These are phyloP conservation scores for Solanum medicagineum DNA, from an alignment of 257 asterid genomes.

Conservation along the genomic window DNA sequence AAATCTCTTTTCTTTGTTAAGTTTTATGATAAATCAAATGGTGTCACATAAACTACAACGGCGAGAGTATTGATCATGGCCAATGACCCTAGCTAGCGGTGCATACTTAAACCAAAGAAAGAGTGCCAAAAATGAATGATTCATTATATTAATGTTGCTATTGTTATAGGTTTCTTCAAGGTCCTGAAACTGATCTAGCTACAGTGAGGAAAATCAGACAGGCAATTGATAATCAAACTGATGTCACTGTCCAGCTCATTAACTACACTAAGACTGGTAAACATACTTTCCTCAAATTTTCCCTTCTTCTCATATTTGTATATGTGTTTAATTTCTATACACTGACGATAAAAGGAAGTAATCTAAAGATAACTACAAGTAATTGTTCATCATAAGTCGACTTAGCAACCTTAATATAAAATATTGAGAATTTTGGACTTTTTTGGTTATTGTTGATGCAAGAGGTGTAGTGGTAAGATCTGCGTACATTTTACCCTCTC, in stretches of 20 bases:
- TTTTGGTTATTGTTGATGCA: not conserved
- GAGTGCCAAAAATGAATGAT: not conserved
- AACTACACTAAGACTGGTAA: slow-evolving; percentile 92
- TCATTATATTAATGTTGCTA: not conserved
- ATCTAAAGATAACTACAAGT: not conserved
- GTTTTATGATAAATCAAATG: not conserved
- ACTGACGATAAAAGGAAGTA: not conserved
- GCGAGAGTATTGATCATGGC: not conserved
- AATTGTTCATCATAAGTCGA: not conserved
- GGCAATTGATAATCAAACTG: slow-evolving; percentile 86
- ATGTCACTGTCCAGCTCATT: slow-evolving; percentile 96
- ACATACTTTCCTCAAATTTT: not conserved
- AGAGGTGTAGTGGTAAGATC: not conserved
- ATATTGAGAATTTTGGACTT: not conserved
- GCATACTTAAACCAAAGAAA: not conserved
- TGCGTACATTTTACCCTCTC: too few species aligned
- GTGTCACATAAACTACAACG: not conserved
- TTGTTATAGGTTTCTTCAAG: slow-evolving; percentile 75
- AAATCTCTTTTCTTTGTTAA: not conserved
- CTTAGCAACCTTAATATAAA: not conserved
- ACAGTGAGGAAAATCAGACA: slow-evolving; percentile 81
- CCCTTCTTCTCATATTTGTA: not conserved
- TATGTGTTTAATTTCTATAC: not conserved
- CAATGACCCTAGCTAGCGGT: not conserved
- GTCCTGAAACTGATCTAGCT: slow-evolving; percentile 94